These are phyloP conservation scores for Oryza brachyantha DNA, from an alignment of 176 grass and related monocot species.

Conservation along the genomic window DNA sequence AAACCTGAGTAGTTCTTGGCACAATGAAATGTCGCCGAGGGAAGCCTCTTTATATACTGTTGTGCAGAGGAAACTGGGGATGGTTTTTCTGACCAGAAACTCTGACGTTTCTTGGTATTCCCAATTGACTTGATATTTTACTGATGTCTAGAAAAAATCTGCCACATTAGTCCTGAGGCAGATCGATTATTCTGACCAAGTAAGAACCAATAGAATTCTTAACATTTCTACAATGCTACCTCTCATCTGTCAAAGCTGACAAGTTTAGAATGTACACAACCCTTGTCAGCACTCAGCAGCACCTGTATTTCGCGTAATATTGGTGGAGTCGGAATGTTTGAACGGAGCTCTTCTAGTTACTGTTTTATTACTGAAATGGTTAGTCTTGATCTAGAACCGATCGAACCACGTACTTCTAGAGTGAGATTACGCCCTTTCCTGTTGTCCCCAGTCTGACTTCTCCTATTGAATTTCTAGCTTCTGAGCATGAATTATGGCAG, in stretches of 20 bases:
- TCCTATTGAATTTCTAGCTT: neutral
- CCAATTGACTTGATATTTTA: neutral
- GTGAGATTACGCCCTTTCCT: neutral
- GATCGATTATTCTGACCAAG: neutral
- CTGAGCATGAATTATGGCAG: no score
- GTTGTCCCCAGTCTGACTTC: neutral
- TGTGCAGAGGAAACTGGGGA: neutral
- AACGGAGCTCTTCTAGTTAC: neutral
- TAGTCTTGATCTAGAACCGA: neutral
- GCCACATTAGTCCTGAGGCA: neutral
- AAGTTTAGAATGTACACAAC: neutral
- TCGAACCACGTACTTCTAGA: no score
- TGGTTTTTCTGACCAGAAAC: neutral
- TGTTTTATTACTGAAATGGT: neutral
- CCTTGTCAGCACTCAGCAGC: neutral
- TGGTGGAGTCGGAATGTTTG: neutral
- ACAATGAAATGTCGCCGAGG: neutral
- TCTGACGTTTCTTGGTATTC: neutral
- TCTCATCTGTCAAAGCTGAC: neutral
- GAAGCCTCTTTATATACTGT: constrained; percentile 13
- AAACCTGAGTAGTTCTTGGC: neutral
- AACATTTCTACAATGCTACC: no score
- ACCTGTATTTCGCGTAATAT: no score
- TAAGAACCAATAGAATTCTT: neutral
- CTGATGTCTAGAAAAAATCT: neutral